Evolutionary conservation across 2,329 filamentous ascomycete genomes (phyloP), one percentile per base, ranked within the genome.

Genomic region (Epichloe bromicola): DNA sequence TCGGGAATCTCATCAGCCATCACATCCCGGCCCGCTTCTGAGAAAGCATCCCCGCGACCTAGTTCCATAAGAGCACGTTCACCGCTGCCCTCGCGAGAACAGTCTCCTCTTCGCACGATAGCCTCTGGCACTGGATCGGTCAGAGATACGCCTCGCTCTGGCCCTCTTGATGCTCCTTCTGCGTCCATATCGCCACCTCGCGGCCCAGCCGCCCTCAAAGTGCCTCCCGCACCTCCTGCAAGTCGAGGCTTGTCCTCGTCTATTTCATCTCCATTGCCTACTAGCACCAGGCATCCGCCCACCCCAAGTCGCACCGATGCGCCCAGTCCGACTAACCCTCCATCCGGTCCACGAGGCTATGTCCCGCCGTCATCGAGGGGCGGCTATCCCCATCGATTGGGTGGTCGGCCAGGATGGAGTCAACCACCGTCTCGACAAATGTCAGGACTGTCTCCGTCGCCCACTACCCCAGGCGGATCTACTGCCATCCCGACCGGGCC

Each of bases 341-440:
- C 77, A 8, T 68, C 75, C 5, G 77, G 77, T 0, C 77, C 77
- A 3, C 69, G 77, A 55, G 76, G 76, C 36, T 80, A 78, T 54
- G 67, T 75, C 2, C 63, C 74, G 5, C 61, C 72, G 4, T 55
- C 60, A 10, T 54, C 60, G 10, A 67, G 73, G 47, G 72, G 74
- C 41, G 67, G 71, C 2, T 78, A 70, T 53, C 56, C 63, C 20
- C 55, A 67, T 7, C 73, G 76, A 26, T 68, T 72, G 33, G 69
- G 70, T 45, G 69, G 71, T 47, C 70, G 76, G 49, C 70, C 73
- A 4, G 63, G 65, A 15, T 77, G 75, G 74, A 62, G 55, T 40
- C 66, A 61, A 56, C 49, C 63, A 7, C 58, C 66, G 2, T 48
- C 64, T 5, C 61, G 67, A 51, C 63, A 67, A 52, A 56, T 65